A percentile compares a stretch with the other conserved stretches of the same genome.
phyloP scores from a whole-genome alignment of 2,329 filamentous ascomycete genomes.

The Fusarium nodosum region DNA sequence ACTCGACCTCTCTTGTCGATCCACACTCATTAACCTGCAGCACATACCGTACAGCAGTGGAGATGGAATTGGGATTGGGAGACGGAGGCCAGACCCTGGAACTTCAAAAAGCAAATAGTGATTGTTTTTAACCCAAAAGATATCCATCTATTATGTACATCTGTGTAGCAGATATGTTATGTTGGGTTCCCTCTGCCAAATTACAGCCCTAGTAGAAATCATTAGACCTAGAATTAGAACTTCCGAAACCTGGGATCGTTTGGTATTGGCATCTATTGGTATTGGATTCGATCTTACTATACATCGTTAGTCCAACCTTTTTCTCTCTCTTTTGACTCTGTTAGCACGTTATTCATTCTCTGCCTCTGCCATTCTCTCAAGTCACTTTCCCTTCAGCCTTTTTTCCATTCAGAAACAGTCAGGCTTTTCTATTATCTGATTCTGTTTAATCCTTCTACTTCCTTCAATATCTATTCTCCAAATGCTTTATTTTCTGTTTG shows the following conservation, averaged over 20 bases:
- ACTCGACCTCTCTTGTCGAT: constrained; percentile 25
- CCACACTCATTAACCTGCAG: constrained; percentile 39
- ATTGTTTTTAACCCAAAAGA: not conserved
- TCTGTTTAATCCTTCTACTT: constrained; percentile 9
- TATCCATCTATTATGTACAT: not conserved
- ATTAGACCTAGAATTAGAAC: not conserved
- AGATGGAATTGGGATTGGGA: constrained; percentile 25
- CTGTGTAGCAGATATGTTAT: not conserved
- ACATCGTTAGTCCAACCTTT: constrained; percentile 26
- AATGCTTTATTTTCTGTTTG: not conserved
- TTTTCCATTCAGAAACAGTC: constrained; percentile 23
- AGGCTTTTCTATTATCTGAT: constrained; percentile 13
- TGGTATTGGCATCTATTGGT: not conserved
- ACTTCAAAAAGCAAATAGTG: constrained; percentile 41
- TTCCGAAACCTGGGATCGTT: constrained; percentile 14
- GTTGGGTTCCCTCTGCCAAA: not conserved
- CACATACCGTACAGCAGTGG: constrained; percentile 26
- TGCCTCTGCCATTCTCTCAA: not conserved
- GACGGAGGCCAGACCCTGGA: constrained; percentile 32
- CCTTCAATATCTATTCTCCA: not conserved
- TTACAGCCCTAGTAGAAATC: not conserved
- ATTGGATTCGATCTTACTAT: constrained; percentile 1
- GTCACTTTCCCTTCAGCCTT: constrained; percentile 4
- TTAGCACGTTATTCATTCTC: constrained; percentile 21
- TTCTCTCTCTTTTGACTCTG: constrained; percentile 7